Base-by-base conservation (phyloP, 1,284 basidiomycete species). In the Gomphus sp. region DNA sequence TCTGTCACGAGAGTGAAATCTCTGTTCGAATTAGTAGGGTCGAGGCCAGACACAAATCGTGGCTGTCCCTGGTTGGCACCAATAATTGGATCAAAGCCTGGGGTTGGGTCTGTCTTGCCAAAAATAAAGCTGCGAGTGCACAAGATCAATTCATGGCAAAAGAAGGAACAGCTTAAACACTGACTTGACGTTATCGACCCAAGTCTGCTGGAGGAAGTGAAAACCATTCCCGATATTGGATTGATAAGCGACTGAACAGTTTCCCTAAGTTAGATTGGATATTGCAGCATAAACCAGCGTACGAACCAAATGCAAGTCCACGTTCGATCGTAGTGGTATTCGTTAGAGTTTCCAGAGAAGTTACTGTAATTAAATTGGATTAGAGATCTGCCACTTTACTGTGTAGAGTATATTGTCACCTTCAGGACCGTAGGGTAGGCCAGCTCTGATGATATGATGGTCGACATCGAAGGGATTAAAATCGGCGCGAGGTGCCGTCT, bases 401-500 rank as follows among this genome's bases (percentile, higher is more conserved):
- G 36, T 37, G 9, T 7, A 37, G 36, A 37, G 9, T 37, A 37
- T 37, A 37, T 18, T 37, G 6, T 36, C 37, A 53, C 52, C 34
- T 67, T 77, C 77, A 37, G 70, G 73, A 37, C 36, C 36, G 11
- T 37, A 37, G 36, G 36, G 36, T 37, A 37, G 36, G 2, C 36
- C 11, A 12, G 74, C 72, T 41, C 77, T 74, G 60, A 74, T 70
- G 59, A 79, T 78, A 34, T 73, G 69, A 39, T 69, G 71, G 11
- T 12, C n/a, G 14, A 25, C n/a, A n/a, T 44, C 14, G 56, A 44
- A 61, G 61, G 25, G 31, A 31, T 28, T 67, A n/a, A 79, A 68
- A 60, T 80, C 78, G n/a, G 70, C 71, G n/a, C 81, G 74, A 18
- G 81, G 81, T 62, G 74, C 73, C 1, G 78, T 76, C 71, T 81